Conservation (phyloP, 257 asterid genomes). For the Solanum sitiens region DNA sequence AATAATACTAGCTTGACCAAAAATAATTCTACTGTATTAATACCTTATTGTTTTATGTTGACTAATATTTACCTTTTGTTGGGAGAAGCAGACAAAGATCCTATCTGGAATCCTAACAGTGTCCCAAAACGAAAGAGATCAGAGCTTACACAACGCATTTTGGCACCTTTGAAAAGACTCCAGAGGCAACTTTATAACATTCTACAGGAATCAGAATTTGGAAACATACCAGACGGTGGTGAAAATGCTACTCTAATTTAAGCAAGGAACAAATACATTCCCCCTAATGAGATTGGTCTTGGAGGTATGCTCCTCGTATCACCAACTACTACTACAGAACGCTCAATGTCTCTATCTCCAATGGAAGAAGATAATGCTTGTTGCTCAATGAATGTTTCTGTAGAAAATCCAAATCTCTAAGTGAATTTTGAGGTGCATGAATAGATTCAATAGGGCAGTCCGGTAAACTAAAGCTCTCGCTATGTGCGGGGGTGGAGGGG, state of each 20-base stretch:
- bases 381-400: neutral
- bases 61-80: constrained; percentile 1
- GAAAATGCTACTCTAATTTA: constrained; percentile 19
- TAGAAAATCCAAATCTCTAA: neutral
- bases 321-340: neutral
- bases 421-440: neutral
- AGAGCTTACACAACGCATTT: constrained; percentile 9
- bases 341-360: neutral
- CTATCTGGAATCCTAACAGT: constrained; percentile 6
- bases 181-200: constrained; percentile 4
- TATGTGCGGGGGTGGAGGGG: too few species aligned
- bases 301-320: constrained; percentile 24
- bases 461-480: neutral
- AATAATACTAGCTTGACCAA: neutral
- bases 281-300: constrained; percentile 40
- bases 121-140: constrained; percentile 28
- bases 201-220: neutral
- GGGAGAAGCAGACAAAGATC: neutral
- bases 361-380: too few species aligned
- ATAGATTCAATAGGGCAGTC: neutral
- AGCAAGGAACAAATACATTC: constrained; percentile 10
- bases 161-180: constrained; percentile 20
- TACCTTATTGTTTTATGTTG: neutral
- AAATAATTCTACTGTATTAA: neutral
- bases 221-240: neutral